A percentile compares a stretch with the other conserved stretches of the same genome.
These are phyloP conservation scores for Pythium rishiriense DNA, from an alignment of 352 stramenopile species.

Conservation along the genomic window DNA sequence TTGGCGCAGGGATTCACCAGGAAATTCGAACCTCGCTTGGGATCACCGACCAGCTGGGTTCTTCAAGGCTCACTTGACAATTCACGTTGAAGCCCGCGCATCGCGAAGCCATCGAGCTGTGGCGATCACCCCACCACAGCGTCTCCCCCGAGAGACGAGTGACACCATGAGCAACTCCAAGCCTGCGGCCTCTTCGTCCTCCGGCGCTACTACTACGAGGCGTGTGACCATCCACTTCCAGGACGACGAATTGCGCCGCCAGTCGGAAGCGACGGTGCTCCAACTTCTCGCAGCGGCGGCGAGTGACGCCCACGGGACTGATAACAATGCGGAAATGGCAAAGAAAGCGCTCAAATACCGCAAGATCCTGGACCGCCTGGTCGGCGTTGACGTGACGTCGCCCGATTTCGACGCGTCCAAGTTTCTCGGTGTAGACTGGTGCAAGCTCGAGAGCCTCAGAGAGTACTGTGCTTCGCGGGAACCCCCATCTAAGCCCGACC, in stretches of 20 bases:
- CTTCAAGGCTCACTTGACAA: background rate
- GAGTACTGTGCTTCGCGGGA: background rate
- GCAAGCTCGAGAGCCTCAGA: constrained; percentile 1
- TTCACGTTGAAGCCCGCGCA: background rate
- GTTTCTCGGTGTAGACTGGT: constrained; percentile 54
- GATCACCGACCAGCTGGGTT: background rate
- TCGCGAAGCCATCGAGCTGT: no score
- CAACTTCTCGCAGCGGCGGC: background rate
- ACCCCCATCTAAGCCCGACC: background rate
- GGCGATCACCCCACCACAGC: no score
- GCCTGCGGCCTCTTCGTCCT: no score
- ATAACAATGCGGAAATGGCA: constrained; percentile 5
- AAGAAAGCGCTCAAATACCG: constrained; percentile 28
- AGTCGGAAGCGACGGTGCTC: background rate
- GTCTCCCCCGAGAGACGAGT: no score
- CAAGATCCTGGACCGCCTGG: constrained; percentile 18
- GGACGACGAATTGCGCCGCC: constrained; percentile 6
- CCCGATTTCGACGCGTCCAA: constrained; percentile 51
- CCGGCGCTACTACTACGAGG: background rate
- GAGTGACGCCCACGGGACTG: background rate
- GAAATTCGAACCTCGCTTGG: background rate
- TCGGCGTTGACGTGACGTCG: constrained; percentile 26
- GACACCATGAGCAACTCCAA: no score
- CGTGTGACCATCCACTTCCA: constrained; percentile 10
- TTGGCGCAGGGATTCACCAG: background rate